A percentile compares a stretch with the other conserved stretches of the same genome.
These are phyloP conservation scores for Septoria petroselini DNA, from an alignment of 2,329 filamentous ascomycete genomes.

Conservation along the genomic window DNA sequence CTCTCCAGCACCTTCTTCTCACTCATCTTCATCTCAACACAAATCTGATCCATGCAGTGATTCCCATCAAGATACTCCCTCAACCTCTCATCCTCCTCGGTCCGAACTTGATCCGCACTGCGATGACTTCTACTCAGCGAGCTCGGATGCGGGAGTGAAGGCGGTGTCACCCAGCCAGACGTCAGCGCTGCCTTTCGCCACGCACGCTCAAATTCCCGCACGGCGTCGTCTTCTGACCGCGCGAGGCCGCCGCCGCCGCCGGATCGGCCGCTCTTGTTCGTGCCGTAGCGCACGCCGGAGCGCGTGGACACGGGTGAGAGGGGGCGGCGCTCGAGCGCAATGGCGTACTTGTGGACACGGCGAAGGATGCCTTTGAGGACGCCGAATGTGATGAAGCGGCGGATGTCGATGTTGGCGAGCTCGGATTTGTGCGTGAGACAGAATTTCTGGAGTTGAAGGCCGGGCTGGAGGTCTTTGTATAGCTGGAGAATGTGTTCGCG, in stretches of 20 bases:
- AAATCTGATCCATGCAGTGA: slow-evolving; percentile 78
- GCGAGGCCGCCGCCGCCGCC: background rate
- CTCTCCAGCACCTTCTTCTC: slow-evolving; percentile 68
- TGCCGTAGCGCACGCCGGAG: slow-evolving; percentile 18
- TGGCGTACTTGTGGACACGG: slow-evolving; percentile 81
- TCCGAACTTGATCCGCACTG: slow-evolving; percentile 24
- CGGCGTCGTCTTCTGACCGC: slow-evolving; percentile 18
- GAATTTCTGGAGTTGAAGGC: slow-evolving; percentile 84
- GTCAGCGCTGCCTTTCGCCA: slow-evolving; percentile 37
- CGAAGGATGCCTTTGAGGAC: slow-evolving; percentile 94
- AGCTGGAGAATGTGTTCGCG: slow-evolving; percentile 64
- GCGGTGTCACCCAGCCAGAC: slow-evolving; percentile 34
- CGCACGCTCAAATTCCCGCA: slow-evolving; percentile 33
- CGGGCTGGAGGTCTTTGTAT: slow-evolving; percentile 80
- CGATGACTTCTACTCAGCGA: slow-evolving; percentile 37
- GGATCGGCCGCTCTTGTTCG: slow-evolving; percentile 3
- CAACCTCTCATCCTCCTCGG: slow-evolving; percentile 48
- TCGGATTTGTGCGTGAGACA: slow-evolving; percentile 70
- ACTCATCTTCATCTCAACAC: slow-evolving; percentile 68
- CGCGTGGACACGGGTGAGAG: slow-evolving; percentile 7
- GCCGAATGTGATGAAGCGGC: slow-evolving; percentile 90
- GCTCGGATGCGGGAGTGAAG: slow-evolving; percentile 28
- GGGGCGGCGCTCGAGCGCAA: slow-evolving; percentile 45
- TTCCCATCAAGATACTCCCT: slow-evolving; percentile 69
- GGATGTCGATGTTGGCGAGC: slow-evolving; percentile 76